Conservation (phyloP, 1,139 yeast genomes). For the Pneumocystis carinii region DNA sequence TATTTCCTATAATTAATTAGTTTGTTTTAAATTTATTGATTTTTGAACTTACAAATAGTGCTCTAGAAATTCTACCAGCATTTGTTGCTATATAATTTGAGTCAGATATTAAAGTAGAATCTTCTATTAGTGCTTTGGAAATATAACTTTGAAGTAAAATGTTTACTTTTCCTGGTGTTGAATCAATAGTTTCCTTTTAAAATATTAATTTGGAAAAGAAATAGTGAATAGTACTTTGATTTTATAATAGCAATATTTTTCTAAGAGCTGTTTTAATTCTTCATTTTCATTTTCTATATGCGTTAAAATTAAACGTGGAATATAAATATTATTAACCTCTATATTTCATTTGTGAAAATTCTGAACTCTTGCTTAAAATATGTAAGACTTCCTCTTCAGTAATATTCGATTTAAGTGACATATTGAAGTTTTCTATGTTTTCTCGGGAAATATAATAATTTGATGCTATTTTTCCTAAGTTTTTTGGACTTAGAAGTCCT, state of each 20-base stretch:
- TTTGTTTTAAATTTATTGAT: constrained; percentile 55
- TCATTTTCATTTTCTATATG: constrained; percentile 48
- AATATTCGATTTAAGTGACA: constrained; percentile 67
- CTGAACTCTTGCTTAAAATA: constrained; percentile 83
- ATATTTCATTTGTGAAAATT: constrained; percentile 77
- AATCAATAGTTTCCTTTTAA: neutral
- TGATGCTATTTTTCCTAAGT: constrained; percentile 84
- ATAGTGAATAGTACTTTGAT: constrained; percentile 59
- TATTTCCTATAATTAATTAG: constrained; percentile 1
- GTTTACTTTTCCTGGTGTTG: constrained; percentile 77
- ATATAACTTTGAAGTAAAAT: constrained; percentile 76
- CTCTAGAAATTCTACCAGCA: constrained; percentile 82
- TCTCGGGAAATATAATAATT: constrained; percentile 79
- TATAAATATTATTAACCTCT: constrained; percentile 29
- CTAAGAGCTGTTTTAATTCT: constrained; percentile 46
- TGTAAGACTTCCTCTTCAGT: constrained; percentile 86
- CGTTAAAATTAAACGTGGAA: neutral
- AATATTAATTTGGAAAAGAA: neutral
- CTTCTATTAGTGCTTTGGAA: constrained; percentile 48
- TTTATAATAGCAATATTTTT: constrained; percentile 62
- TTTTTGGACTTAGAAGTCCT: constrained; percentile 67
- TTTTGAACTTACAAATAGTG: constrained; percentile 70
- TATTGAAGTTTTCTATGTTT: constrained; percentile 79
- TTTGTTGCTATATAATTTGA: constrained; percentile 90
- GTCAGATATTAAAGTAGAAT: constrained; percentile 72